Evolutionary conservation across 169 alveolate species (phyloP), one percentile per base, ranked within the genome.

Genomic region (Theileria sp.): DNA sequence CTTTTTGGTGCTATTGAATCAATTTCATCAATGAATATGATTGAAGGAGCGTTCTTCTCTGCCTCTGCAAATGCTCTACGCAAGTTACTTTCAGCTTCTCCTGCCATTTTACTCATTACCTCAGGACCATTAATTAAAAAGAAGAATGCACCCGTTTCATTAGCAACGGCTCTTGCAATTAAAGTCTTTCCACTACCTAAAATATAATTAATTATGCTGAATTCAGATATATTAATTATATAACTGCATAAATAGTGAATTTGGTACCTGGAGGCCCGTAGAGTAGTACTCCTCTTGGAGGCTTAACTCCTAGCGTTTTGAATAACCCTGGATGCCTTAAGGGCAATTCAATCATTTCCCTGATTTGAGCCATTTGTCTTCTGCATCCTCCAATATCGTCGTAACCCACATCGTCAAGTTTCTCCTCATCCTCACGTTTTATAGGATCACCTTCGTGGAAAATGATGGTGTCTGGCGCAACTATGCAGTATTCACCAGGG

Each of bases 341-440:
- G 28, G 99, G 99, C 67, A 98, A 91, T 87, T 98, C 99, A 73
- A 98, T 98, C 99, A 97, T 97, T 80, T 96, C 99, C 44, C 99
- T 96, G 34, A 98, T 98, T 84, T 96, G 97, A 19, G 99, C 99
- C 98, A 98, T 94, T 84, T 98, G 99, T 86, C 98, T 95, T 89
- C 99, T 95, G 94, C 99, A 98, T 13, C 99, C 99, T 56, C 99
- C 99, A 28, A 98, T 97, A 91, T 98, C 99, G 86, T 98, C 99
- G 87, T 98, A 98, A 10, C 99, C 99, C 19, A 98, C 99, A 58
- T 98, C 99, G 87, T 98, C 99, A 58, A 97, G 93, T 66, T 96
- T 94, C 87, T 98, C 99, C 91, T 98, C 99, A 68, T 98, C 99
- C 86, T 98, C 99, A 71, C 99, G 93, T 88, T 98, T 97, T 32